A percentile compares a stretch with the other conserved stretches of the same genome.
phyloP scores from a whole-genome alignment of 768 basidiomycete genomes.

The Galerina sulciceps region DNA sequence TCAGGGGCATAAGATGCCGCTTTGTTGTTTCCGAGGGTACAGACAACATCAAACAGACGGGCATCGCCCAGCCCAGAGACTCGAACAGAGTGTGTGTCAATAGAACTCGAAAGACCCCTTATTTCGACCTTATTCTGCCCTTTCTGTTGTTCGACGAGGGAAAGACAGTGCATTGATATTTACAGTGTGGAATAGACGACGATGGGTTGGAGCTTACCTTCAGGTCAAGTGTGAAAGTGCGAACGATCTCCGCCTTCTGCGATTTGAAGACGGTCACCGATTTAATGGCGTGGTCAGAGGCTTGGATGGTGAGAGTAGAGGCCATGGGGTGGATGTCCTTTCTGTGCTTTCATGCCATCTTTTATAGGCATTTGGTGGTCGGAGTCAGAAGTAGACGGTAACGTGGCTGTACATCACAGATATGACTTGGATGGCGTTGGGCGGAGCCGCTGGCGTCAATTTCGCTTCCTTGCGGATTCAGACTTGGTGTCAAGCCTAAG shows the following conservation, averaged over 20 bases:
- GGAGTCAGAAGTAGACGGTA: too few relatives aligned
- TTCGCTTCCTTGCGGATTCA: too few relatives aligned
- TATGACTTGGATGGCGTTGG: too few relatives aligned
- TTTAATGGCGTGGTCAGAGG: conserved; percentile 50
- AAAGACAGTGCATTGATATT: neutral
- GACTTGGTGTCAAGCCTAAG: too few relatives aligned
- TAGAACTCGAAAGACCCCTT: conserved; percentile 47
- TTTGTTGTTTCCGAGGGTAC: conserved; percentile 35
- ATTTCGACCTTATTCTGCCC: conserved; percentile 60
- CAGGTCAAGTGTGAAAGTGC: conserved; percentile 51
- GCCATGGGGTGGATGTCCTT: conserved; percentile 4
- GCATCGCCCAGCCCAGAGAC: conserved; percentile 53
- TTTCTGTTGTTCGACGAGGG: conserved; percentile 34
- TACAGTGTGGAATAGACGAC: neutral
- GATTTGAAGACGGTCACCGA: conserved; percentile 63
- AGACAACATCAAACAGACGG: conserved; percentile 61
- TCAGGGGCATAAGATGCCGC: conserved; percentile 18
- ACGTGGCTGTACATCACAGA: too few relatives aligned
- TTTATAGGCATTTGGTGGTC: too few relatives aligned
- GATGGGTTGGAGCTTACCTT: conserved; percentile 40
- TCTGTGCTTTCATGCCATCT: too few relatives aligned
- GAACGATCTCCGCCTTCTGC: conserved; percentile 56
- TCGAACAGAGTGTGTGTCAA: conserved; percentile 57
- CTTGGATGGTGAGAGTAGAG: conserved; percentile 27
- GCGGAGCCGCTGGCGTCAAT: too few relatives aligned